Base-by-base conservation (phyloP, 352 stramenopile species). In the Pythium utonaiense region DNA sequence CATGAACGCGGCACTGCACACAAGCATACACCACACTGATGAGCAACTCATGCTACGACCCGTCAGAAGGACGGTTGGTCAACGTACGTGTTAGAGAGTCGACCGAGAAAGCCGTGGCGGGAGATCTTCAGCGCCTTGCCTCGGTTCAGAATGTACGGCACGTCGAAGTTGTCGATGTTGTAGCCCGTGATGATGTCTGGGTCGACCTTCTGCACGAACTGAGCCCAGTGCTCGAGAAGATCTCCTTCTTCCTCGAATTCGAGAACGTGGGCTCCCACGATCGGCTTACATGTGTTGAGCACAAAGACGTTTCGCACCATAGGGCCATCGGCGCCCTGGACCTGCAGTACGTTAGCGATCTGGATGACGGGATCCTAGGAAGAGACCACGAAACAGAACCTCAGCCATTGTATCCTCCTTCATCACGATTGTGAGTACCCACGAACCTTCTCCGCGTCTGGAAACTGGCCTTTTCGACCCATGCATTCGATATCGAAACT, bases 401-500 rank as follows among this genome's bases (percentile, higher is more conserved):
- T 24, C 38, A 45, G 17, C 24, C 17, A 45, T n/a, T n/a, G n/a
- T n/a, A n/a, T n/a, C n/a, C n/a, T n/a, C n/a, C n/a, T n/a, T n/a
- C n/a, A n/a, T n/a, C n/a, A n/a, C n/a, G n/a, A n/a, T n/a, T n/a
- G n/a, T n/a, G n/a, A n/a, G n/a, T n/a, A n/a, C n/a, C n/a, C 16
- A 53, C 60, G 17, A 19, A 82, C 75, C 64, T 83, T 77, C 8
- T 93, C 83, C 0, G 83, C 83, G 44, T 93, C 88, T 17, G 89
- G 88, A 53, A 97, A 98, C 57, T 97, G 87, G 6, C 94, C 97
- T 60, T 99, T 99, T n/a, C 97, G 76, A 7, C 97, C 97, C 81
- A 98, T 96, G 73, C 98, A 99, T 78, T 99, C 98, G 67, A 99
- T 99, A 82, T 99, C 98, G 53, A 99, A 98, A 50, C 92, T 98